Percentiles rank a stretch among this genome's conserved stretches.
Conservation (phyloP, 768 basidiomycete genomes). For the Albatrellus ellisii region DNA sequence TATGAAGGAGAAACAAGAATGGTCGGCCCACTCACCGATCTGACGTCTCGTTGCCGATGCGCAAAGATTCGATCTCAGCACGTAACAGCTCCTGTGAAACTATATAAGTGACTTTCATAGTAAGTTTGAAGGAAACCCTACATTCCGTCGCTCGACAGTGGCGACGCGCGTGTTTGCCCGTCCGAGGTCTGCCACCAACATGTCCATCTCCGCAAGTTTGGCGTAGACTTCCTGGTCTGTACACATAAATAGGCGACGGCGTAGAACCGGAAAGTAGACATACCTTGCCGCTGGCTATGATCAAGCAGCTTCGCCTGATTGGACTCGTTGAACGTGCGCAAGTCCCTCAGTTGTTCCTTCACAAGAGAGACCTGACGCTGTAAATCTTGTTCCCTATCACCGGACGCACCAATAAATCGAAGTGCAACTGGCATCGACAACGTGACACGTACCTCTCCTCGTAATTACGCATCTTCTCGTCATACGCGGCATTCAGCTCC, state of each 20-base stretch:
- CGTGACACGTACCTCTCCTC: constrained; percentile 65
- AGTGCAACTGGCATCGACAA: neutral
- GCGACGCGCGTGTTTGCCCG: constrained; percentile 91
- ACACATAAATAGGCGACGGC: neutral
- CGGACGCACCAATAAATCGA: neutral
- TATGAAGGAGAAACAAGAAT: neutral
- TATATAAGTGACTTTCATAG: constrained; percentile 1
- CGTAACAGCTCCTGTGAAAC: constrained; percentile 75
- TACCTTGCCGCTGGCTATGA: constrained; percentile 84
- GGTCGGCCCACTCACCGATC: constrained; percentile 40
- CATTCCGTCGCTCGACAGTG: constrained; percentile 87
- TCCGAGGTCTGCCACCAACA: constrained; percentile 89
- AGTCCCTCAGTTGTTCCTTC: constrained; percentile 80
- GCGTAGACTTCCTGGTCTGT: constrained; percentile 86
- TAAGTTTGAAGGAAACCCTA: constrained; percentile 20
- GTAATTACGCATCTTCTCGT: constrained; percentile 91
- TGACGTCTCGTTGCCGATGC: constrained; percentile 61
- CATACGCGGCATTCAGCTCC: constrained; percentile 92
- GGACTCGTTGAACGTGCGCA: constrained; percentile 83
- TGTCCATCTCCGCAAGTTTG: constrained; percentile 86
- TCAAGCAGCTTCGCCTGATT: constrained; percentile 89
- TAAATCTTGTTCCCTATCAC: constrained; percentile 75
- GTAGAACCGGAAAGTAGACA: constrained; percentile 1
- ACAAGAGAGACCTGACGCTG: constrained; percentile 84
- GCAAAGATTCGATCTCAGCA: constrained; percentile 86